Evolutionary conservation across 148 eudicot genomes (phyloP).

Genomic region (Cornus controversa): DNA sequence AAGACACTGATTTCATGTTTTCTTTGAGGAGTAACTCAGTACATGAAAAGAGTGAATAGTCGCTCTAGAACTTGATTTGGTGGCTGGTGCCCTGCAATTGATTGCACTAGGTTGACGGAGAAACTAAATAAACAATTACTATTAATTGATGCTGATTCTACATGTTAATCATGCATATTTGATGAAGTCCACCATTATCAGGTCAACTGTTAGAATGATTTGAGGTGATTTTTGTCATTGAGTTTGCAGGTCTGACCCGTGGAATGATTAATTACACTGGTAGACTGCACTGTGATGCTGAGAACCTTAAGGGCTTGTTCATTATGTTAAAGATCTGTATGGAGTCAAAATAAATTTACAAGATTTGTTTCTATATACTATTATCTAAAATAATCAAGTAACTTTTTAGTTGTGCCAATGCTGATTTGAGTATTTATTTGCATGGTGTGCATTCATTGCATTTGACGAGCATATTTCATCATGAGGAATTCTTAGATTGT

Average conservation of each 20-base stretch:
- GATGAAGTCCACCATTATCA: not conserved
- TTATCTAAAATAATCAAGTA: too few species aligned
- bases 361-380: too few species aligned
- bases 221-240: not conserved
- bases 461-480: not conserved
- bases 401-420: not conserved
- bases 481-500: conserved; percentile 3
- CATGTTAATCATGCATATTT: not conserved
- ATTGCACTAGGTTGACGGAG: not conserved
- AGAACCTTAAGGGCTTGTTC: too few species aligned
- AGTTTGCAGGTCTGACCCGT: not conserved
- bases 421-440: not conserved
- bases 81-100: not conserved
- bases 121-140: not conserved
- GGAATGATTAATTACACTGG: not conserved
- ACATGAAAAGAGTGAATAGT: not conserved
- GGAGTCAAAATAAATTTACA: not conserved
- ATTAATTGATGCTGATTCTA: not conserved
- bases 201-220: not conserved
- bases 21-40: not conserved
- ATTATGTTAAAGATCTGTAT: too few species aligned
- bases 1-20: not conserved
- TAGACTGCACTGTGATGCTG: not conserved
- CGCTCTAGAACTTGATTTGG: not conserved
- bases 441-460: not conserved